Base-by-base conservation (phyloP, 2,329 filamentous ascomycete species). In the Diplodia corticola region DNA sequence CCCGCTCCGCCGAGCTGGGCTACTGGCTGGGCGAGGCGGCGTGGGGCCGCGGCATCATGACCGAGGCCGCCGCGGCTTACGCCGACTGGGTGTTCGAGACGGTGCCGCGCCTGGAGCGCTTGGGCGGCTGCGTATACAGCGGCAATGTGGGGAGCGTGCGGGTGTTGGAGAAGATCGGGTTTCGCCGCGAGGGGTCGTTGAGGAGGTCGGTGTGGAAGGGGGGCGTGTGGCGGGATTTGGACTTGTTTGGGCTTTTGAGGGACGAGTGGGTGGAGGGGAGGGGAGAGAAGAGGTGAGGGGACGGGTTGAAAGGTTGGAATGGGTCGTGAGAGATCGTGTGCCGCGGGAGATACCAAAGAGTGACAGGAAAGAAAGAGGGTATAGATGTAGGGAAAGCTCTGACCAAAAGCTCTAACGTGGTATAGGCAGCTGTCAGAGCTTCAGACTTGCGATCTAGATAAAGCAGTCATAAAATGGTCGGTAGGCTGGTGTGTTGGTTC, bases 21-120 rank as follows among this genome's bases (percentile, higher is more conserved):
- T 81, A 79, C 70, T 82, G 80, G 80, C 65, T 81, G 12, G 75
- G 73, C 17, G 76, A 78, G 63, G 67, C 68, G 33, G 71, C 71
- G 40, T 78, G 77, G 77, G 77, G 79, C 0, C 68, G 70, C 50
- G 76, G 76, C 2, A 70, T 77, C 33, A 74, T 72, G 69, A 75
- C 70, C 1, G 75, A 74, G 64, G 73, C 73, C 20, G 64, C 79
- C n/a, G 68, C 67, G 13, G 76, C 69, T 6, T 75, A 80, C 51
- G 73, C 75, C 17, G 67, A 68, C 17, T 80, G 77, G 76, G 68
- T 68, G 2, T 81, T 79, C 64, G 12, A 71, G 70, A 40, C 68
- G 71, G 15, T 66, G 75, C 57, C 70, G 70, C 26, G 17, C 12
- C 28, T 66, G 48, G 48, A 54, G 35, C 70, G 74, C 60, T 15